Conservation (phyloP, 139 green algal species). For the Micractinium sp. region DNA sequence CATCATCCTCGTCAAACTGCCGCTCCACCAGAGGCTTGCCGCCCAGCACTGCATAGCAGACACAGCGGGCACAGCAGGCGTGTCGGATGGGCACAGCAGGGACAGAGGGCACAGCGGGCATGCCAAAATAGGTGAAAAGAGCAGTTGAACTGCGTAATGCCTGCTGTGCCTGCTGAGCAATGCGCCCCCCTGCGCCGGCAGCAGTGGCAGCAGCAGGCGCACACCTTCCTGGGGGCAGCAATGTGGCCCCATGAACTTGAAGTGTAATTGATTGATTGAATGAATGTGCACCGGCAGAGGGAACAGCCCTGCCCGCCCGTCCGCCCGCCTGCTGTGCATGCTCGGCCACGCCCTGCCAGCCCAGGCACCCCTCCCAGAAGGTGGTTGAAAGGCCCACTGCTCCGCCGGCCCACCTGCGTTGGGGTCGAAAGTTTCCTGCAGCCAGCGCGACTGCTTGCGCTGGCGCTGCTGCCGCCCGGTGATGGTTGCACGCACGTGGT, state of each 20-base stretch:
- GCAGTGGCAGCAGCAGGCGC: no score
- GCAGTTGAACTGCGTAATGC: no score
- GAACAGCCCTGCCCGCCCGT: neutral
- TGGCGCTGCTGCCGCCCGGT: conserved; percentile 39
- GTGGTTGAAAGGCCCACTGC: no score
- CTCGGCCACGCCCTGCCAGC: no score
- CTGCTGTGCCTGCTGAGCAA: no score
- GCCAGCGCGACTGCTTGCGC: conserved; percentile 55
- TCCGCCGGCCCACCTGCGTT: conserved; percentile 5
- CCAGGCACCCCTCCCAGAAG: no score
- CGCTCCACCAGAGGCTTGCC: conserved; percentile 32
- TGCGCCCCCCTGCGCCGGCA: no score
- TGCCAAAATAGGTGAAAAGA: no score
- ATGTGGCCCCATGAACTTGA: no score
- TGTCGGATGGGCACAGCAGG: neutral
- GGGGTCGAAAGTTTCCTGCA: conserved; percentile 55
- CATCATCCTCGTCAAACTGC: conserved; percentile 7
- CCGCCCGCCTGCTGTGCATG: neutral
- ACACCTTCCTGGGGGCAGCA: no score
- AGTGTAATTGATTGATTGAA: no score
- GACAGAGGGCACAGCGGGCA: neutral
- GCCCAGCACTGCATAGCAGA: conserved; percentile 26
- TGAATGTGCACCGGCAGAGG: neutral
- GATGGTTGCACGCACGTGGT: conserved; percentile 16
- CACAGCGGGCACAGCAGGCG: neutral